Percentiles rank a stretch among this genome's conserved stretches.
Conservation (phyloP, 805 yeast species). For the Diddensiella transvaalensis region DNA sequence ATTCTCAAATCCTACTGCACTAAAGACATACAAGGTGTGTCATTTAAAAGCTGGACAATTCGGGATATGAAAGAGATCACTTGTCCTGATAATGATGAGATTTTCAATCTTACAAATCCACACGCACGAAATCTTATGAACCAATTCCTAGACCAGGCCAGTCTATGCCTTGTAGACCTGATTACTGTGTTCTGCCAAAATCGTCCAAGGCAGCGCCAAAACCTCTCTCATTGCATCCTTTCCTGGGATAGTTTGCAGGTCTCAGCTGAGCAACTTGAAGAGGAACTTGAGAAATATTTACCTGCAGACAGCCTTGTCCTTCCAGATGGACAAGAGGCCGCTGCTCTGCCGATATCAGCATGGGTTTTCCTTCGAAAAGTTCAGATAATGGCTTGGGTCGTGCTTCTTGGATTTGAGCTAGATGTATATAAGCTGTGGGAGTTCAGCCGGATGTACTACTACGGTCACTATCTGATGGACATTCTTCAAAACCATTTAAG, state of each 20-base stretch:
- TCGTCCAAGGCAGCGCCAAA: constrained; percentile 79
- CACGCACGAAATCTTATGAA: constrained; percentile 27
- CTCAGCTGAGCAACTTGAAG: constrained; percentile 61
- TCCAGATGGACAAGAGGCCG: constrained; percentile 25
- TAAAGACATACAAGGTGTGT: constrained; percentile 13
- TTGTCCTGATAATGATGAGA: constrained; percentile 34
- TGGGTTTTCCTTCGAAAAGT: constrained; percentile 68
- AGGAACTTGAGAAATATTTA: constrained; percentile 31
- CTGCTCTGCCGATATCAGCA: constrained; percentile 64
- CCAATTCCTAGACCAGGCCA: constrained; percentile 32
- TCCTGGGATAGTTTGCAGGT: constrained; percentile 83
- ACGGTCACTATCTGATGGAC: constrained; percentile 47
- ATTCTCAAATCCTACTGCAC: constrained; percentile 20
- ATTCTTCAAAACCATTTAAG: constrained; percentile 42
- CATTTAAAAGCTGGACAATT: constrained; percentile 27
- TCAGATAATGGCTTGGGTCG: constrained; percentile 66
- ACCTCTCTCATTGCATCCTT: constrained; percentile 51
- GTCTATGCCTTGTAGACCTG: constrained; percentile 46
- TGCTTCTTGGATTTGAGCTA: constrained; percentile 69
- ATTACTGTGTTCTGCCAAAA: constrained; percentile 55
- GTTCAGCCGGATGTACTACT: constrained; percentile 64
- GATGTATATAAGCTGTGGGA: constrained; percentile 74
- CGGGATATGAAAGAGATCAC: constrained; percentile 44
- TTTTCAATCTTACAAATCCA: constrained; percentile 30
- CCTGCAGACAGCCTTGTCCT: constrained; percentile 9